Conservation (phyloP, 163 green algal genomes). For the Trebouxiophyceae sp. region DNA sequence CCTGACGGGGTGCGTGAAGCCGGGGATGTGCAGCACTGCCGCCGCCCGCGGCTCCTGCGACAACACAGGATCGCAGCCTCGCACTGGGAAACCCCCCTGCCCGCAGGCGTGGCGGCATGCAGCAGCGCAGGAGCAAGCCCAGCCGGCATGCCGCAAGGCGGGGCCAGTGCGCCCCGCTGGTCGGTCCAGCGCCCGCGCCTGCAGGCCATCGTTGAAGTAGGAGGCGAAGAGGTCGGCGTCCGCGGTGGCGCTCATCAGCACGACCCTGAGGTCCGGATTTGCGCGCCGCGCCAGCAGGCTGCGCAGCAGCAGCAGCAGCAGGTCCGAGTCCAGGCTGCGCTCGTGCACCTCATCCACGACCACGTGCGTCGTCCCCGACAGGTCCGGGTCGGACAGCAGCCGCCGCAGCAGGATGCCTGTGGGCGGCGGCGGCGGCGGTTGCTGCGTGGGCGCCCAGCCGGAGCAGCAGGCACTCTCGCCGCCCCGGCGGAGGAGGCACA, state of each 20-base stretch:
- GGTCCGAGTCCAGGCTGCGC: constrained; percentile 73
- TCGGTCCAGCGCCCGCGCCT: no score
- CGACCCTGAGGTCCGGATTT: constrained; percentile 35
- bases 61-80: no score
- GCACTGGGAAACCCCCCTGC: background rate
- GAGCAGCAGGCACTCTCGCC: background rate
- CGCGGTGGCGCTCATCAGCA: constrained; percentile 95
- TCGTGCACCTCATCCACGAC: constrained; percentile 85
- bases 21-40: constrained; percentile 61
- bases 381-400: constrained; percentile 51
- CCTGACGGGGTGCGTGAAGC: constrained; percentile 86
- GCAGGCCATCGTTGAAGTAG: no score
- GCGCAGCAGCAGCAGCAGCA: constrained; percentile 83
- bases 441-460: background rate
- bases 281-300: constrained; percentile 35
- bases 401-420: constrained; percentile 76
- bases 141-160: no score
- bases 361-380: constrained; percentile 66
- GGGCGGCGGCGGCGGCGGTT: background rate
- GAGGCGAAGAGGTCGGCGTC: constrained; percentile 78
- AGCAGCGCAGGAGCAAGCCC: no score
- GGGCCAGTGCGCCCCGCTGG: no score
- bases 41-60: background rate
- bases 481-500: constrained; percentile 6
- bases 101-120: no score